Evolutionary conservation across 306 rosid species (phyloP), one percentile per base, ranked within the genome.

Genomic region (Arachis stenosperma): DNA sequence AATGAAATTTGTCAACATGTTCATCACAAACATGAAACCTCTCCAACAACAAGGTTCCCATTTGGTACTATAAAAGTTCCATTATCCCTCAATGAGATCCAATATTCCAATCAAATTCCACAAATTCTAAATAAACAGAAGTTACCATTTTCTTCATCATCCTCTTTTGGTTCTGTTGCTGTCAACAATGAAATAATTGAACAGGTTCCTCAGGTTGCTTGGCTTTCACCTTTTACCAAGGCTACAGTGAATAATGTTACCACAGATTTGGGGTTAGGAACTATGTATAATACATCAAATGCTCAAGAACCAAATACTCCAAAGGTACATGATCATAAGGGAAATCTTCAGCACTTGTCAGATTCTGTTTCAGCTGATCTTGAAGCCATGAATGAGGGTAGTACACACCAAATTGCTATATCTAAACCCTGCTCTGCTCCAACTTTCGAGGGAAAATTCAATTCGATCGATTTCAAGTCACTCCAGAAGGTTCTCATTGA

Each of bases 201-300:
- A 48, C 73, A 48, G 54, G 68, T 39, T 9, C 58, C 55, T 37
- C 59, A 73, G 22, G 78, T 66, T 84, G 82, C 89, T 5, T 77
- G 37, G 37, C 37, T 33, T 33, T 33, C 37, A 33, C 3, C 4
- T 33, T 33, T 4, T 33, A 33, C 37, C 4, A 33, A 33, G 37
- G 37, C 37, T 2, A 33, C 4, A 2, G 4, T 33, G 46, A 61
- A 80, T 72, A 78, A 85, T 61, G 99, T 94, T 70, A 86, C 95
- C 71, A 94, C 99, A 15, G 99, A 94, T 88, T 89, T 94, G 91
- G 90, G 96, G 39, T 67, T 94, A 82, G 99, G 99, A 79, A 89
- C 96, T 9, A 78, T 85, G 29, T 88, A 88, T 68, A 33, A 33
- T 33, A 73, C 84, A 60, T 78, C 90, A 46, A 71, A 81, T 48